phyloP scores from a whole-genome alignment of 495 filamentous ascomycete genomes.

The Cudoniella acicularis region DNA sequence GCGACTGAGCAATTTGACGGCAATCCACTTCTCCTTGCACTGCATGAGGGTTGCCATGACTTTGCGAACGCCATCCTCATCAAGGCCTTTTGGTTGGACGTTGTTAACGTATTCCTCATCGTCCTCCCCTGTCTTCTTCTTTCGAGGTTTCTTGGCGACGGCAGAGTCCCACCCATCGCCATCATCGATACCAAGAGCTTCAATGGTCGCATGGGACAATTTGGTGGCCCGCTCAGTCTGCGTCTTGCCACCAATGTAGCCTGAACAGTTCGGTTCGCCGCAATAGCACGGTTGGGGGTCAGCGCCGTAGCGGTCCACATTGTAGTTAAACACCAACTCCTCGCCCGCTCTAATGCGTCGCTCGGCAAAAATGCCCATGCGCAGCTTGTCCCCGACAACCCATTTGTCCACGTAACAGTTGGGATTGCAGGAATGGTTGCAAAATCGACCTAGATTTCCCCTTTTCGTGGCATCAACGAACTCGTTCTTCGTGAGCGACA shows the following conservation, averaged over 20 bases:
- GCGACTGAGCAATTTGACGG: constrained; percentile 86
- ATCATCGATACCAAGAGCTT: constrained; percentile 94
- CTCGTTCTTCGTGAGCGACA: constrained; percentile 94
- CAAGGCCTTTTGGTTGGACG: constrained; percentile 75
- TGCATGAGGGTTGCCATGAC: constrained; percentile 99
- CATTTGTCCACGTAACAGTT: constrained; percentile 99
- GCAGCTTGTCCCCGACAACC: constrained; percentile 96
- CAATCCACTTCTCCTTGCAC: constrained; percentile 99
- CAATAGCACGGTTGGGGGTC: constrained; percentile 97
- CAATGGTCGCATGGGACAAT: constrained; percentile 82
- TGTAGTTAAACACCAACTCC: constrained; percentile 99
- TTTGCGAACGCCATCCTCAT: constrained; percentile 87
- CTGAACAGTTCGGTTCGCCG: constrained; percentile 89
- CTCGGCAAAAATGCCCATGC: constrained; percentile 98
- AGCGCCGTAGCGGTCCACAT: constrained; percentile 96
- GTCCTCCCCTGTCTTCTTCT: constrained; percentile 90
- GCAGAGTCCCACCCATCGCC: constrained; percentile 87
- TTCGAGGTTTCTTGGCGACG: constrained; percentile 81
- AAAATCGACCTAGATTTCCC: constrained; percentile 93
- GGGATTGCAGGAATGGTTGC: constrained; percentile 98
- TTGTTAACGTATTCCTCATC: constrained; percentile 97
- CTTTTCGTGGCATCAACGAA: constrained; percentile 98
- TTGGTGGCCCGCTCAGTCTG: constrained; percentile 96
- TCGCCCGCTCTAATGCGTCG: constrained; percentile 84
- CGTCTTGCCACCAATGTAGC: constrained; percentile 95